phyloP scores from a whole-genome alignment of 192 early-diverging fungal species.

The Paraglomus brasilianum region DNA sequence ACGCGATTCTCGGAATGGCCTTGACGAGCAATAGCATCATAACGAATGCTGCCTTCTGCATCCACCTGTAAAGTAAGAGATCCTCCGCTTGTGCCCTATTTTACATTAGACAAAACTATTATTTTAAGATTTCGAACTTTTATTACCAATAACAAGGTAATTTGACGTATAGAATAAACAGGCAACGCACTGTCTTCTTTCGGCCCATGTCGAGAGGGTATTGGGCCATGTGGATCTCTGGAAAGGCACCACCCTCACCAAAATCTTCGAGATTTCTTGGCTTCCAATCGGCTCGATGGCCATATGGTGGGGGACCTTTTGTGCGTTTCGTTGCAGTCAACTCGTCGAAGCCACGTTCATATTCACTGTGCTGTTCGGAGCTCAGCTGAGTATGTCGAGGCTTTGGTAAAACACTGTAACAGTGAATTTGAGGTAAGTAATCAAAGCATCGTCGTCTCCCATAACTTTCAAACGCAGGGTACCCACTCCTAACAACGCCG shows the following conservation, averaged over 20 bases:
- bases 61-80: constrained; percentile 90
- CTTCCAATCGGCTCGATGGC: constrained; percentile 73
- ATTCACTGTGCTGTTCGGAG: constrained; percentile 28
- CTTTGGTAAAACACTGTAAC: constrained; percentile 42
- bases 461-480: neutral
- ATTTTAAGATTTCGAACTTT: neutral
- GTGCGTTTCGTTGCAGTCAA: constrained; percentile 27
- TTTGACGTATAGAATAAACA: neutral
- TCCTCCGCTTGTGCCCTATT: constrained; percentile 47
- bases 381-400: constrained; percentile 34
- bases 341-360: constrained; percentile 40
- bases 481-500: too few relatives aligned
- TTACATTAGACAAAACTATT: neutral
- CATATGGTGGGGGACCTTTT: constrained; percentile 66
- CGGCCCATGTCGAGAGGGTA: constrained; percentile 96
- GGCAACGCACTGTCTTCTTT: constrained; percentile 49
- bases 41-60: constrained; percentile 81
- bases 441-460: neutral
- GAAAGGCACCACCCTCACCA: constrained; percentile 97
- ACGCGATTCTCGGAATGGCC: constrained; percentile 66
- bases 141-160: constrained; percentile 2
- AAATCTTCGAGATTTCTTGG: constrained; percentile 83
- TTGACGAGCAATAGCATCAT: constrained; percentile 85
- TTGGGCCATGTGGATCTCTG: constrained; percentile 89
- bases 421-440: neutral